phyloP scores from a whole-genome alignment of 257 asterid species.

The Ophiorrhiza pumila region DNA sequence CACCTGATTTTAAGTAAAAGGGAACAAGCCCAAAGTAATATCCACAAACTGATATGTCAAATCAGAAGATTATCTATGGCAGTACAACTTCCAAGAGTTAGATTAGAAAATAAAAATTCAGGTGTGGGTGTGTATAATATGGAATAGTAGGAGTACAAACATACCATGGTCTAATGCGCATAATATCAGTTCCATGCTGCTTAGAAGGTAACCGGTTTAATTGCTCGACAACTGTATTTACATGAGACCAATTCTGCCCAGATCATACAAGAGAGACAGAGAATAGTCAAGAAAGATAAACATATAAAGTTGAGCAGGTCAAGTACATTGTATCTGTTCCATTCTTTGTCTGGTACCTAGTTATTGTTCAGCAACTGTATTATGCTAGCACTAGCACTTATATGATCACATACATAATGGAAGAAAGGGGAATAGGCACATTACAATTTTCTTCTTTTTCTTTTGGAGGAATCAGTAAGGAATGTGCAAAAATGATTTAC shows the following conservation, averaged over 20 bases:
- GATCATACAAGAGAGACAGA: slow-evolving; percentile 9
- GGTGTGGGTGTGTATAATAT: not conserved
- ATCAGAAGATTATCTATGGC: not conserved
- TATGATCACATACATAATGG: not conserved
- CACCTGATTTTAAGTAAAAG: not conserved
- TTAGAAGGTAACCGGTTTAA: slow-evolving; percentile 73
- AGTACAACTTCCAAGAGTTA: not conserved
- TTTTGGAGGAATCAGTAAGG: not conserved
- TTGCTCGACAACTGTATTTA: slow-evolving; percentile 63
- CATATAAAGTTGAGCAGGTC: not conserved
- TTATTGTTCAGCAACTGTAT: not conserved
- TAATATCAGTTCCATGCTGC: slow-evolving; percentile 88
- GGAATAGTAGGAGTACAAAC: slow-evolving; percentile 20
- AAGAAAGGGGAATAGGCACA: not conserved
- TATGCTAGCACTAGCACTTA: not conserved
- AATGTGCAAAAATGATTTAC: not conserved
- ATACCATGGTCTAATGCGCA: slow-evolving; percentile 96
- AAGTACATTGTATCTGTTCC: not conserved
- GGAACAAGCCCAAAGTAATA: not conserved
- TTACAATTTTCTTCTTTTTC: not conserved
- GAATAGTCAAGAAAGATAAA: slow-evolving; percentile 17
- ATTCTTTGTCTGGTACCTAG: not conserved
- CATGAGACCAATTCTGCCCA: slow-evolving; percentile 92
- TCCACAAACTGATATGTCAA: not conserved
- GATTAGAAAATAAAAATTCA: not conserved